These are phyloP conservation scores for Chamaecrista fasciculata DNA, from an alignment of 306 rosid species.

Conservation along the genomic window DNA sequence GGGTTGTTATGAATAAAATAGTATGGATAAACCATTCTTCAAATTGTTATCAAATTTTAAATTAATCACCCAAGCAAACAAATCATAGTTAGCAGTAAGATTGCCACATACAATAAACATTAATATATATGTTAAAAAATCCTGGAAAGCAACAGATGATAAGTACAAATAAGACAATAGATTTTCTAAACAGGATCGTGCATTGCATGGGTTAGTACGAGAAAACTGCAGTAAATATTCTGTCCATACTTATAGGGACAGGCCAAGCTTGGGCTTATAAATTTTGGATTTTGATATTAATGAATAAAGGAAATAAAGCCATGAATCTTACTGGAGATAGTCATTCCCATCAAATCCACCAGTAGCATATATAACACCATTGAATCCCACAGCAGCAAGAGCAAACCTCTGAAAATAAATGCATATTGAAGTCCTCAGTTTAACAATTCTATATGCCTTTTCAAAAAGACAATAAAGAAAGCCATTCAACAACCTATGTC, in stretches of 20 bases:
- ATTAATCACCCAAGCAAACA: background rate
- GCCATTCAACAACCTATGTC: background rate
- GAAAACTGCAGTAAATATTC: background rate
- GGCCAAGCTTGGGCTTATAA: background rate
- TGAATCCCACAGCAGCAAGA: conserved; percentile 45
- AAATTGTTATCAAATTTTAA: background rate
- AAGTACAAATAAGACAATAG: background rate
- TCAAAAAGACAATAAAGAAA: conserved; percentile 9
- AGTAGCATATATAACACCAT: conserved; percentile 48
- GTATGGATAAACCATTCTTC: background rate
- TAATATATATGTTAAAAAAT: background rate
- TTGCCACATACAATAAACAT: background rate
- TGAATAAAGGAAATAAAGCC: conserved; percentile 9
- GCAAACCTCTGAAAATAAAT: conserved; percentile 51
- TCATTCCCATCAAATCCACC: conserved; percentile 57
- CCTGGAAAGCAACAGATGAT: background rate
- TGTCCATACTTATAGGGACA: background rate
- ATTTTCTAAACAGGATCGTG: background rate
- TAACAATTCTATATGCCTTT: conserved; percentile 10
- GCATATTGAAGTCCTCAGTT: conserved; percentile 15
- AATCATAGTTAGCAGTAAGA: background rate
- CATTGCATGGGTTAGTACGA: background rate
- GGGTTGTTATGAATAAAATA: background rate
- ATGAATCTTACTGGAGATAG: conserved; percentile 56
- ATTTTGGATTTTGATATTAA: conserved; percentile 13